Evolutionary conservation across 1,284 basidiomycete genomes (phyloP), one percentile per base, ranked within the genome.

Genomic region (Ustilago xerochloae): DNA sequence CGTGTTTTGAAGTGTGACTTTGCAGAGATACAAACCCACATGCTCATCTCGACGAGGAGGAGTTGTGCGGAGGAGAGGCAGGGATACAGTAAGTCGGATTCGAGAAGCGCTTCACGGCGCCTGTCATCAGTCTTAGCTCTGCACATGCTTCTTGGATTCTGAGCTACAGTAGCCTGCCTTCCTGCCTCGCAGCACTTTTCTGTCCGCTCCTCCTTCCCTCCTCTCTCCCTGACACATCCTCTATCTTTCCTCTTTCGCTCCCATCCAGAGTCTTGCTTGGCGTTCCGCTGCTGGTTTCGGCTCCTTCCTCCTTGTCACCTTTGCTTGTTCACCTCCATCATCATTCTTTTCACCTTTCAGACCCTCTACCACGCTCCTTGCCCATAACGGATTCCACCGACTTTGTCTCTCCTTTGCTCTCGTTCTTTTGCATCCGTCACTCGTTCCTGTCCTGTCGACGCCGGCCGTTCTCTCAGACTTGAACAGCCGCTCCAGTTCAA

Each of bases 401-500:
- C 18, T 43, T 32, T 26, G 6, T n/a, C 29, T 49, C 47, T 20
- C 2, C 18, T n/a, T n/a, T n/a, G n/a, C 46, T 35, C 47, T 49
- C 47, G 20, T 18, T 47, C 24, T 24, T 47, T 47, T 20, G 30
- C 53, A 45, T 26, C 22, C 30, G 18, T 10, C 5, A 28, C 30
- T 18, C 43, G 24, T 22, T 43, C 15, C 6, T 26, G 13, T 26
- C 36, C 22, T 12, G n/a, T 47, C 16, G 32, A 56, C 54, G 35
- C 54, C 30, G 43, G 54, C 28, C 54, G 54, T 48, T 48, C 26
- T 13, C n/a, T 47, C 24, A 35, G 15, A 26, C 33, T 47, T n/a
- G 18, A n/a, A 56, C 54, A n/a, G n/a, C 46, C 43, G 43, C 43
- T 30, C n/a, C 26, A 29, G n/a, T 18, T 16, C 26, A n/a, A 35